Evolutionary conservation across 768 basidiomycete species (phyloP).

Genomic region (Pisolithus orientalis): DNA sequence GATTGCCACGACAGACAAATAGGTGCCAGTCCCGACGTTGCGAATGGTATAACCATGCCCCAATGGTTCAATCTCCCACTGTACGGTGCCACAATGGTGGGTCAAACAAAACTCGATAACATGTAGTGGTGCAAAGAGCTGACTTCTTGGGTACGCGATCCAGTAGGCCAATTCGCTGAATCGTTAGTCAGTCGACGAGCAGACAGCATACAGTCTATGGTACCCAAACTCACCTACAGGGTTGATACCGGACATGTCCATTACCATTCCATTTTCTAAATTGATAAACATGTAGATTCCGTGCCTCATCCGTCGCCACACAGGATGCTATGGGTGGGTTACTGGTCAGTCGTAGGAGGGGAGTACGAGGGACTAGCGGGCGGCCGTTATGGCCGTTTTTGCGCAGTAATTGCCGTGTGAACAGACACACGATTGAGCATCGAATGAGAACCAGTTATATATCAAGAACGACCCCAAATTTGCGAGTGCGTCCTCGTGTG

Average conservation of each 20-base stretch:
- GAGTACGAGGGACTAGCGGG: too few species aligned
- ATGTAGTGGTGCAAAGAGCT: neutral
- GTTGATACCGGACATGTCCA: neutral
- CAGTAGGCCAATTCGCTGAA: neutral
- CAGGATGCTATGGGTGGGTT: neutral
- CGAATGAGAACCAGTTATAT: too few species aligned
- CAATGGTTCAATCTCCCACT: constrained; percentile 2
- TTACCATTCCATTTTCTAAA: neutral
- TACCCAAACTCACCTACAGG: neutral
- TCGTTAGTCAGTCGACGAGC: neutral
- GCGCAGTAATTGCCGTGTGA: too few species aligned
- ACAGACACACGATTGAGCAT: too few species aligned
- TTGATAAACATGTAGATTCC: constrained; percentile 1
- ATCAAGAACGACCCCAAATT: too few species aligned
- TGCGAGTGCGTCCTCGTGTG: too few species aligned
- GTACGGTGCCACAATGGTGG: neutral
- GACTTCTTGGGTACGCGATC: neutral
- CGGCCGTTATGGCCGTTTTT: too few species aligned
- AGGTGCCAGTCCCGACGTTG: neutral
- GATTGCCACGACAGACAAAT: constrained; percentile 1
- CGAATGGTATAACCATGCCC: constrained; percentile 3
- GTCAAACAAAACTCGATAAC: neutral
- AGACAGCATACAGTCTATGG: neutral
- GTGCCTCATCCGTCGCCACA: neutral
- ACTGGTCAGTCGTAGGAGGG: too few species aligned